A percentile compares a stretch with the other conserved stretches of the same genome.
phyloP scores from a whole-genome alignment of 192 early-diverging fungal genomes.

The Lunasporangiospora selenospora region DNA sequence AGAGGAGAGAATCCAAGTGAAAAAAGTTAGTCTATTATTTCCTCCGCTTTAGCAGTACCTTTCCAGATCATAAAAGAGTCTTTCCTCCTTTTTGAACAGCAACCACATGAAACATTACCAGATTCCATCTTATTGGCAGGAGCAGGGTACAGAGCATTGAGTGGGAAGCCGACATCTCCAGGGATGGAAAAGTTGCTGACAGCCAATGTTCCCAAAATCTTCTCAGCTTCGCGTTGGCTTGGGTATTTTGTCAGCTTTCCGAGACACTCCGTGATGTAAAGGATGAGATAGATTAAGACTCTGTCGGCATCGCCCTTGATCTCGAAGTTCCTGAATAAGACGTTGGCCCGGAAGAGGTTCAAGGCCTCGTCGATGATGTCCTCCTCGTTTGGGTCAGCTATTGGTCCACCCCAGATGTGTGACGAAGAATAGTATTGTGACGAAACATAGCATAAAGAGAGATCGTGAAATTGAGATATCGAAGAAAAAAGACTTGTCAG shows the following conservation, averaged over 20 bases:
- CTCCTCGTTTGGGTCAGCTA: slow-evolving; percentile 64
- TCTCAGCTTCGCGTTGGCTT: slow-evolving; percentile 75
- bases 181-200: slow-evolving; percentile 92
- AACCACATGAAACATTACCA: slow-evolving; percentile 56
- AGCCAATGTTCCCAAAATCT: slow-evolving; percentile 84
- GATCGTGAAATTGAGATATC: neutral
- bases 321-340: slow-evolving; percentile 99
- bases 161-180: slow-evolving; percentile 92
- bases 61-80: too few species aligned
- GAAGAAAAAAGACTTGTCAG: neutral
- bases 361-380: slow-evolving; percentile 97
- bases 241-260: slow-evolving; percentile 69
- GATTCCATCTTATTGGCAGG: slow-evolving; percentile 75
- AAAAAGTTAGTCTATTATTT: too few species aligned
- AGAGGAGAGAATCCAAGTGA: too few species aligned
- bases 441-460: slow-evolving; percentile 4
- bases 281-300: slow-evolving; percentile 92
- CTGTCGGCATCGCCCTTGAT: slow-evolving; percentile 95
- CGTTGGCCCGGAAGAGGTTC: slow-evolving; percentile 94
- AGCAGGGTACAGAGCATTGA: slow-evolving; percentile 85
- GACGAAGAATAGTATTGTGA: neutral
- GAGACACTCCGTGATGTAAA: slow-evolving; percentile 90
- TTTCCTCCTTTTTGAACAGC: too few species aligned
- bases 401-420: slow-evolving; percentile 2
- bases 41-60: too few species aligned